Base-by-base conservation (phyloP, 306 rosid genomes). In the Vigna mungo region DNA sequence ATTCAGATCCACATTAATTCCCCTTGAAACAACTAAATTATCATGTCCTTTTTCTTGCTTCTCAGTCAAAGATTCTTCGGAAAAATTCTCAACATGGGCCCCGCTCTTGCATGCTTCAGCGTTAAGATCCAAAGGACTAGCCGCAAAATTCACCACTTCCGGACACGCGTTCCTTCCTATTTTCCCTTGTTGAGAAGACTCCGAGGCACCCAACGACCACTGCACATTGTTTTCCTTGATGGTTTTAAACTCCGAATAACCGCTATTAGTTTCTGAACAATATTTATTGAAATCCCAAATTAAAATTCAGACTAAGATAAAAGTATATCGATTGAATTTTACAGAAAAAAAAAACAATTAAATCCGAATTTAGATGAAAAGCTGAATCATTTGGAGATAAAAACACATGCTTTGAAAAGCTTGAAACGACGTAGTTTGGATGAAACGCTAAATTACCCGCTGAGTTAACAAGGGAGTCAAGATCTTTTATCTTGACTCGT, bases 401-500 rank as follows among this genome's bases (percentile, higher is more conserved):
- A 72, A 72, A 60, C 32, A 15, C 9, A 55, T 2, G 52, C 71
- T 74, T 72, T 13, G 23, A 7, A 7, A 61, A 23, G 1, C 46
- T 9, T n/a, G n/a, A 30, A 61, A 52, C 16, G 14, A 63, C 32
- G 27, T 36, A 65, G 71, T 18, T 17, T 1, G 10, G 48, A 4
- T 9, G n/a, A 65, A 41, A 52, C 27, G 3, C 21, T 3, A 71
- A 82, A 37, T 69, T 84, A 92, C 98, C 98, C 64, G 81, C 82
- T 12, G 88, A 82, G 5, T 79, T 77, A 81, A 87, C 83, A 32
- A 90, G 74, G 13, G 95, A 82, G 21, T 83, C 87, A 81, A 88
- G 93, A 90, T 89, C 90, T 63, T 80, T 89, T 84, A 88, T 88
- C 84, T 92, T 95, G 54, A 87, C 81, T 59, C 92, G 84, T 76